Evolutionary conservation across 2,329 filamentous ascomycete species (phyloP).

Genomic region (Aspergillus phoenicis): DNA sequence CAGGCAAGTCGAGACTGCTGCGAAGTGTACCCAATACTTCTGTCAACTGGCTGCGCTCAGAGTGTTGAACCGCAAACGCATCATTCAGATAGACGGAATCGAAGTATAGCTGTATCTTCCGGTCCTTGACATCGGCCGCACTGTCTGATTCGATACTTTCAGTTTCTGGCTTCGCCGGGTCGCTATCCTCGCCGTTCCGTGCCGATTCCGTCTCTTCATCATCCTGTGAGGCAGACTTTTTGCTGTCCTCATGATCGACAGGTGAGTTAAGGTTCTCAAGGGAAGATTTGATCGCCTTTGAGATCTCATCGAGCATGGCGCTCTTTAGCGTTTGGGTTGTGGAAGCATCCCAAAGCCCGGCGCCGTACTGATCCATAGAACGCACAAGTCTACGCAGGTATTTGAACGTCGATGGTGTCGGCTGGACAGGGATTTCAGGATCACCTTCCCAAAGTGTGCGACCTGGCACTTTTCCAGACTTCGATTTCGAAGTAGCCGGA

Average conservation of each 20-base stretch:
- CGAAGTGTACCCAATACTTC: constrained; percentile 49
- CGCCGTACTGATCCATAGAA: constrained; percentile 70
- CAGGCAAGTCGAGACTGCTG: constrained; percentile 53
- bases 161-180: neutral
- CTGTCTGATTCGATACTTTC: constrained; percentile 7
- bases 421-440: constrained; percentile 74
- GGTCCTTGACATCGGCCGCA: constrained; percentile 29
- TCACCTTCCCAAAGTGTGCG: constrained; percentile 78
- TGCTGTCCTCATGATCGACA: neutral
- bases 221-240: neutral
- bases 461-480: constrained; percentile 58
- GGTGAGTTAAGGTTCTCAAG: constrained; percentile 26
- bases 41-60: constrained; percentile 41
- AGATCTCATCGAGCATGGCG: constrained; percentile 56
- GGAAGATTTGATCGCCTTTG: constrained; percentile 22
- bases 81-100: constrained; percentile 38
- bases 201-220: constrained; percentile 7
- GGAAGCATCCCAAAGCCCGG: constrained; percentile 77
- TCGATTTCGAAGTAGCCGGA: constrained; percentile 48
- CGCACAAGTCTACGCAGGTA: constrained; percentile 67
- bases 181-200: constrained; percentile 10
- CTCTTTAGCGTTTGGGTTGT: constrained; percentile 67
- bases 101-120: constrained; percentile 43
- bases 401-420: constrained; percentile 72
- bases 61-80: constrained; percentile 26